Base-by-base conservation (phyloP, 768 basidiomycete genomes). In the Boletus vinaceobasis region DNA sequence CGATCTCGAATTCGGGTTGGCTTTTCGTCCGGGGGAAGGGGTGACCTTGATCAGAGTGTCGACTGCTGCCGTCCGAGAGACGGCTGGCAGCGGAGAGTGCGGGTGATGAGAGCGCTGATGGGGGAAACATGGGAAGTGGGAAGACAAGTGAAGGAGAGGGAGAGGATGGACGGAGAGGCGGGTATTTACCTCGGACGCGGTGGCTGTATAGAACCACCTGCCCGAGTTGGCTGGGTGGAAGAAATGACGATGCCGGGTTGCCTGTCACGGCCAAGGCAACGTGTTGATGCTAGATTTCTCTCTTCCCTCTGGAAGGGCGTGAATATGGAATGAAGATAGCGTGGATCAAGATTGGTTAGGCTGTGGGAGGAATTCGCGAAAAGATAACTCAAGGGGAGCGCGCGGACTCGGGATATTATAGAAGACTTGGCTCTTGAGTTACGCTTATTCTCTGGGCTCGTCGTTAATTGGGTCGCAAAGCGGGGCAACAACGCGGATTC, bases 1-100 rank as follows among this genome's bases (percentile, higher is more conserved):
- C 88, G 60, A 90, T 79, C 71, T 88, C 85, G 62, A 90, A 89
- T 38, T 83, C 82, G 11, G 78, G 66, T 27, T 73, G 61, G 53
- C 77, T 79, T 17, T 76, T 72, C 10, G 75, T 74, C 37, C 77
- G 73, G 29, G 71, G 62, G 52, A 73, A 75, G 36, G 74, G 61
- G 19, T 75, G 67, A 26, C 59, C 47, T 7, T 48, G 50, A 57
- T 71, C 70, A 53, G 70, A 73, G 54, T 71, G 67, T 55, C 69
- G 56, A 50, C 64, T 71, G 54, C 71, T 70, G 5, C 68, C 68
- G 27, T 75, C 75, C 37, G 75, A 75, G 55, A 75, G 72, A 53
- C 73, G 73, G 60, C 74, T 75, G 26, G 73, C 61, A 29, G 67
- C 19, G 10, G 70, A 71, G 5, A 63, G 59, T 13, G 70, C 68